phyloP scores from a whole-genome alignment of 768 basidiomycete species.

The Jaapia argillacea region DNA sequence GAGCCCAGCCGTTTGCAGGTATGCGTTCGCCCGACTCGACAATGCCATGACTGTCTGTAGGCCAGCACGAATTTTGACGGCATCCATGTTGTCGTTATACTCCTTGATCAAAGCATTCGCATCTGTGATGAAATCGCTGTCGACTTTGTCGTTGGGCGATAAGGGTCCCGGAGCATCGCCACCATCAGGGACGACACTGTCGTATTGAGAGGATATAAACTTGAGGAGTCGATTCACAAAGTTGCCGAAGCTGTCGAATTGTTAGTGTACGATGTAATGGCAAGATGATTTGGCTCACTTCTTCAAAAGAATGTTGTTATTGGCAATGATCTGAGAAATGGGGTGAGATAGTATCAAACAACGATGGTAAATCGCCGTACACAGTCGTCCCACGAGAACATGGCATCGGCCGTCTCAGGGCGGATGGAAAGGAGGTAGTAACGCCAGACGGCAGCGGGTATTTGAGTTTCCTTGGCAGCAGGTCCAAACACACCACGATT shows the following conservation, averaged over 20 bases:
- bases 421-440: constrained; percentile 90
- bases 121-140: constrained; percentile 68
- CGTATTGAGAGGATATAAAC: constrained; percentile 82
- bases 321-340: constrained; percentile 61
- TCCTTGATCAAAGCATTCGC: constrained; percentile 71
- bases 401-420: constrained; percentile 89
- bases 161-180: constrained; percentile 60
- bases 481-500: constrained; percentile 97
- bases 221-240: constrained; percentile 94
- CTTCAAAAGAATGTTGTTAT: constrained; percentile 89
- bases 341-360: neutral
- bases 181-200: constrained; percentile 71
- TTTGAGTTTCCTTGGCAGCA: constrained; percentile 86
- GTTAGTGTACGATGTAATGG: constrained; percentile 1
- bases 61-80: constrained; percentile 80
- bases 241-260: constrained; percentile 81
- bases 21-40: constrained; percentile 83
- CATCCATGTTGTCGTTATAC: constrained; percentile 84
- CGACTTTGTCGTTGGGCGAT: constrained; percentile 53
- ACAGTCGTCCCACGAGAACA: constrained; percentile 95
- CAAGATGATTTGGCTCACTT: constrained; percentile 56
- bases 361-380: constrained; percentile 31
- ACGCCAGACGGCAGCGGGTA: constrained; percentile 91
- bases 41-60: constrained; percentile 85
- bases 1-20: constrained; percentile 88